Evolutionary conservation across 257 asterid species (phyloP).

Genomic region (Scutellaria galericulata): DNA sequence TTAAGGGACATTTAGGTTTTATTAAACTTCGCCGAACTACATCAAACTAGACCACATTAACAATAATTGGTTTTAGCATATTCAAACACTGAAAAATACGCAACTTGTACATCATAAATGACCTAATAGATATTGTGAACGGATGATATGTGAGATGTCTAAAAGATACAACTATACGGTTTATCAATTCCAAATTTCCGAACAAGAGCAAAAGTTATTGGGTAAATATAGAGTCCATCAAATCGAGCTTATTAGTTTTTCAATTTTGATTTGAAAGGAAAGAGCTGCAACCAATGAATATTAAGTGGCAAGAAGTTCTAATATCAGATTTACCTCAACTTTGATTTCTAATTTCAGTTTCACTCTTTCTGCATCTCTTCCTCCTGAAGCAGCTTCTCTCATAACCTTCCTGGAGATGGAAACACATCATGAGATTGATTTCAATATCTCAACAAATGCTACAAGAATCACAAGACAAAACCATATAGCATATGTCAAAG

Average conservation of each 20-base stretch:
- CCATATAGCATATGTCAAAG: neutral
- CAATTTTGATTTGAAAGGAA: neutral
- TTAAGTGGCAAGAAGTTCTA: slow-evolving; percentile 17
- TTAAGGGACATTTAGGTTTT: neutral
- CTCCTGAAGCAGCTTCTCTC: slow-evolving; percentile 94
- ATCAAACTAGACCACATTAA: neutral
- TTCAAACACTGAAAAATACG: neutral
- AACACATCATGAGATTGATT: neutral
- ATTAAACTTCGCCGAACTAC: neutral
- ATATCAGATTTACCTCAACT: slow-evolving; percentile 63
- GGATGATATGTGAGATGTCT: neutral
- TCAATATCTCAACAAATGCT: slow-evolving; percentile 13
- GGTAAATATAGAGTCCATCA: neutral
- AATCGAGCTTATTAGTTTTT: neutral
- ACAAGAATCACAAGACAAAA: neutral
- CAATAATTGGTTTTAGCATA: slow-evolving; percentile 9
- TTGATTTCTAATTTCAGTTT: slow-evolving; percentile 81
- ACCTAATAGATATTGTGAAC: neutral
- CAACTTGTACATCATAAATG: neutral
- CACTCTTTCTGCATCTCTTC: slow-evolving; percentile 87
- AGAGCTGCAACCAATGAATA: too few relatives aligned
- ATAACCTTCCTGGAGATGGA: slow-evolving; percentile 71
- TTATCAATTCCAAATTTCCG: neutral
- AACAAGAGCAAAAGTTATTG: neutral
- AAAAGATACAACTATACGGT: neutral